Conservation (phyloP, 352 stramenopile species). For the Pythium volutum region DNA sequence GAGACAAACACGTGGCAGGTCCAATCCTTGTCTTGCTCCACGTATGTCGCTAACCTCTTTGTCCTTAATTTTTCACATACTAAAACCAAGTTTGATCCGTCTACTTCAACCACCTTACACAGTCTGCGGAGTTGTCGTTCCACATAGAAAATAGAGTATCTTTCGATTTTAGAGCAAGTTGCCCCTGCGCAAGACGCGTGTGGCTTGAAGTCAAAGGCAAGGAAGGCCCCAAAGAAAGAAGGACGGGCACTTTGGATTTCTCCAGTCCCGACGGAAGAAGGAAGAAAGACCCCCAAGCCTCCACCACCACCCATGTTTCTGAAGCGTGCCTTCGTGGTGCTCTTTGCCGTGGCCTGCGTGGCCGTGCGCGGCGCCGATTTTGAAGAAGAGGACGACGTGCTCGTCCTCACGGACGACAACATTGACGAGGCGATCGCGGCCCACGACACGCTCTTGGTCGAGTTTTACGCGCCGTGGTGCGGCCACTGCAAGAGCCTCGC, state of each 20-base stretch:
- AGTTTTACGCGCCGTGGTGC: slow-evolving; percentile 95
- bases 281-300: slow-evolving; percentile 1
- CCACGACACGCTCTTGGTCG: slow-evolving; percentile 86
- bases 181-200: slow-evolving; percentile 1
- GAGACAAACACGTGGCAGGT: slow-evolving; percentile 27
- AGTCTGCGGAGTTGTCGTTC: neutral
- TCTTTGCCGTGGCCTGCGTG: slow-evolving; percentile 47
- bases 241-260: slow-evolving; percentile 30
- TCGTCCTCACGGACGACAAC: slow-evolving; percentile 91
- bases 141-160: slow-evolving; percentile 13
- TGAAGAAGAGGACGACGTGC: slow-evolving; percentile 89
- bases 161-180: slow-evolving; percentile 45
- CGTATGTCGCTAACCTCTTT: slow-evolving; percentile 22
- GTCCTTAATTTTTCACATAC: slow-evolving; percentile 1
- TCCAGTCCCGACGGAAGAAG: neutral
- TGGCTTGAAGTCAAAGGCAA: slow-evolving; percentile 19
- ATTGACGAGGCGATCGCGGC: slow-evolving; percentile 85
- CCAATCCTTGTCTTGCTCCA: neutral
- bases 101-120: neutral
- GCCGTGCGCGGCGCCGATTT: slow-evolving; percentile 44
- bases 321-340: slow-evolving; percentile 50
- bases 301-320: slow-evolving; percentile 46
- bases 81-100: slow-evolving; percentile 2
- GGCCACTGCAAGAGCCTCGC: slow-evolving; percentile 92
- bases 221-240: neutral